Base-by-base conservation (phyloP, 2,329 filamentous ascomycete genomes). In the Penicillium italicum region DNA sequence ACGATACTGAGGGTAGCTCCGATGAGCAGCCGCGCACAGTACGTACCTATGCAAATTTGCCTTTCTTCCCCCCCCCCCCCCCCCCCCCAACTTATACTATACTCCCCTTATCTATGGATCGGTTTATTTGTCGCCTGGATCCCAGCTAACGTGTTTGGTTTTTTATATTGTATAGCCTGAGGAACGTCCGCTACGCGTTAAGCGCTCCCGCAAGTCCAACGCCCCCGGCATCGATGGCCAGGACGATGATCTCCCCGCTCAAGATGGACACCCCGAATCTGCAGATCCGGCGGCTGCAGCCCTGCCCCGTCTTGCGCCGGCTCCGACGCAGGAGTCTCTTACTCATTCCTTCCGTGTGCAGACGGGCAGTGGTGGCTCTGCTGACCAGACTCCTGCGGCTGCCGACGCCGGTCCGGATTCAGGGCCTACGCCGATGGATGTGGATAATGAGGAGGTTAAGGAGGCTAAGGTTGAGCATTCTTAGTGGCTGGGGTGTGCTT, bases 151-250 rank as follows among this genome's bases (percentile, higher is more conserved):
- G 9, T 45, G 40, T 44, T 34, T 47, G 30, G 28, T 34, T 47
- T 42, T 16, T 41, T 44, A 33, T 45, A 6, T 20, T 30, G 42
- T 20, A 24, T 58, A 79, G 76, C 77, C 77, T 40, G 71, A 76
- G 67, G 76, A 79, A 69, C 71, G 77, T 46, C 77, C 77, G 7
- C 72, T 78, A 42, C 74, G 77, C 55, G 68, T 73, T 20, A 77
- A 77, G 59, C 72, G 73, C 57, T 74, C 69, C 43, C 72, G 74
- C 42, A 76, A 74, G 58, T 70, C 72, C 12, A 74, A 74, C 36
- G 55, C 68, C 31, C 56, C 62, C 8, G 55, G 66, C 9, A 56
- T 62, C 6, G 63, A 62, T 6, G 66, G 64, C 14, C 60, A 60
- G n/a, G 66, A 68, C 11, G 67, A 71, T 9, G 66, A 66, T 10